Percentiles rank a stretch among this genome's conserved stretches.
Conservation (phyloP, 345 rosid species). For the Hypericum androsaemum region DNA sequence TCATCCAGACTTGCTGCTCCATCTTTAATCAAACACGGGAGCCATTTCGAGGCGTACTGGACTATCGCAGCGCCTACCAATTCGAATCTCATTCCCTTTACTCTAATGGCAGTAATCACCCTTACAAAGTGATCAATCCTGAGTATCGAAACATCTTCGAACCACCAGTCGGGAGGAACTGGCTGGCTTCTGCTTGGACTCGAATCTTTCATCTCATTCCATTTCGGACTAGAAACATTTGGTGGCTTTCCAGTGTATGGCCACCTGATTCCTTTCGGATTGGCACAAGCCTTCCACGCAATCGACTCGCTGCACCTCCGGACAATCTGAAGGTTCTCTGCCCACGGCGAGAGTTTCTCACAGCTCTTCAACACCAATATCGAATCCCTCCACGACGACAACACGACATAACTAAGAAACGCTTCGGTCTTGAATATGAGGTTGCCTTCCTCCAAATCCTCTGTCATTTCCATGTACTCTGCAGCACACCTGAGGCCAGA, state of each 20-base stretch:
- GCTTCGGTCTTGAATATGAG: conserved; percentile 97
- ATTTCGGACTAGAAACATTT: conserved; percentile 67
- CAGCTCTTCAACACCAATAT: conserved; percentile 79
- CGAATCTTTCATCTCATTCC: conserved; percentile 65
- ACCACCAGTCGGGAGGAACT: conserved; percentile 99
- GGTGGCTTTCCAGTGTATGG: conserved; percentile 72
- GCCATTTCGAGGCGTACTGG: conserved; percentile 91
- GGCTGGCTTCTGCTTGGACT: conserved; percentile 64
- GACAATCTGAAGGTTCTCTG: conserved; percentile 92
- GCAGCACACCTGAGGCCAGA: conserved; percentile 87
- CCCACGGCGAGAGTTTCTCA: conserved; percentile 95
- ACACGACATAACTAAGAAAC: conserved; percentile 84
- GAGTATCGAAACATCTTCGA: conserved; percentile 84
- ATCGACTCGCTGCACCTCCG: conserved; percentile 93
- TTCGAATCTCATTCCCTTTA: conserved; percentile 91
- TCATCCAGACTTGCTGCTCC: conserved; percentile 40
- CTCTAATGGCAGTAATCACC: conserved; percentile 88
- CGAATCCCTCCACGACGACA: conserved; percentile 97
- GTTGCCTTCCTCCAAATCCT: conserved; percentile 95
- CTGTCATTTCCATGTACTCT: conserved; percentile 99
- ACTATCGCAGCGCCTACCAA: conserved; percentile 74
- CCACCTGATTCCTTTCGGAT: conserved; percentile 93
- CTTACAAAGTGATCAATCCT: conserved; percentile 91
- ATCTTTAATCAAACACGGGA: conserved; percentile 56
- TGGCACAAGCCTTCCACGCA: conserved; percentile 98